Evolutionary conservation across 1,284 basidiomycete genomes (phyloP).

Genomic region (Boletus sp.): DNA sequence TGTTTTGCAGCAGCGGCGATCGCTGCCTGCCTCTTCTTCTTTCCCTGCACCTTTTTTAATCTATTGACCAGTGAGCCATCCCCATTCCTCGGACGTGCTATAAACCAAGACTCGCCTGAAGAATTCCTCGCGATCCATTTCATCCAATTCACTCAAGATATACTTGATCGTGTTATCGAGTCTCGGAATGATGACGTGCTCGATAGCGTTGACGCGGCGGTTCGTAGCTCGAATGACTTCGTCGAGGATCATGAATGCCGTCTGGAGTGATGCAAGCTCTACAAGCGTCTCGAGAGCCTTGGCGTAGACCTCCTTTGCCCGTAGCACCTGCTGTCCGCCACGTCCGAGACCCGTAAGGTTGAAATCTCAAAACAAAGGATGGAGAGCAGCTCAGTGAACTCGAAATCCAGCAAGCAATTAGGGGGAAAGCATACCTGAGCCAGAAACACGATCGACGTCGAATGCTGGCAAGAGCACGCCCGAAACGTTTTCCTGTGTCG

Average conservation of each 20-base stretch:
- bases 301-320: constrained; percentile 92
- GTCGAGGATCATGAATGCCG: constrained; percentile 97
- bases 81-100: background rate
- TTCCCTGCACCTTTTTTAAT: constrained; percentile 94
- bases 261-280: constrained; percentile 94
- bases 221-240: constrained; percentile 99
- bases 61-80: constrained; percentile 37
- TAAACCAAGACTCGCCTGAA: constrained; percentile 59
- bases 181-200: constrained; percentile 94
- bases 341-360: constrained; percentile 96
- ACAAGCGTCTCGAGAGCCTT: constrained; percentile 97
- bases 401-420: background rate
- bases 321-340: constrained; percentile 94
- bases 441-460: constrained; percentile 80
- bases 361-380: constrained; percentile 62
- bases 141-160: constrained; percentile 91
- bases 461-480: constrained; percentile 97
- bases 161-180: constrained; percentile 98
- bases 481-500: constrained; percentile 97
- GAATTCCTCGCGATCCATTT: constrained; percentile 98
- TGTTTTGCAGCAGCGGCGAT: constrained; percentile 27
- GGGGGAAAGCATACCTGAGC: constrained; percentile 55
- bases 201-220: constrained; percentile 97
- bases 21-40: constrained; percentile 75
- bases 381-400: background rate